Evolutionary conservation across 768 basidiomycete genomes (phyloP).

Genomic region (Xerocomus brunneocitrinus): DNA sequence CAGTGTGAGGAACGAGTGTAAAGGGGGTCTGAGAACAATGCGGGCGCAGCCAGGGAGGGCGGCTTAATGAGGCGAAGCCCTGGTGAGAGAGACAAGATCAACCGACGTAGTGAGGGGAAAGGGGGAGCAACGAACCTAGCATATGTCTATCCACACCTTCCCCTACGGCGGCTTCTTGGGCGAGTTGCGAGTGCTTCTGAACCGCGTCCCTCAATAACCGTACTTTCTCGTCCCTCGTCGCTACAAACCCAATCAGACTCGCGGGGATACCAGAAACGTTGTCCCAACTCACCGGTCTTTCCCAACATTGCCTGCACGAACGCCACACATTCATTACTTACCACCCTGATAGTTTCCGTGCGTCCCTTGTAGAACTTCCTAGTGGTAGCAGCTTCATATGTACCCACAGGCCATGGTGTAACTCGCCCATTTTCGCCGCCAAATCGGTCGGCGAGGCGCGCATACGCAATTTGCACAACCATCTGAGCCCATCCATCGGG

Average conservation of each 20-base stretch:
- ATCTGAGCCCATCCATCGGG: constrained; percentile 96
- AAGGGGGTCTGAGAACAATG: constrained; percentile 72
- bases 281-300: constrained; percentile 25
- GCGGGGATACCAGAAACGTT: background rate
- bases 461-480: constrained; percentile 86
- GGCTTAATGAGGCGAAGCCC: constrained; percentile 68
- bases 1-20: constrained; percentile 70
- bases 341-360: constrained; percentile 90
- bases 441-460: constrained; percentile 50
- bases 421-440: constrained; percentile 15
- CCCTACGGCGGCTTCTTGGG: constrained; percentile 59
- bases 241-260: constrained; percentile 1
- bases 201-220: constrained; percentile 55
- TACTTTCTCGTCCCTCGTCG: constrained; percentile 40
- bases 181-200: constrained; percentile 61
- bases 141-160: constrained; percentile 86
- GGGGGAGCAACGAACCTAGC: constrained; percentile 50
- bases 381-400: constrained; percentile 95
- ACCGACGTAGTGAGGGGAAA: background rate
- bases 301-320: constrained; percentile 79
- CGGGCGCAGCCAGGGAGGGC: constrained; percentile 60
- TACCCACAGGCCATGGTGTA: constrained; percentile 56
- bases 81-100: constrained; percentile 23
- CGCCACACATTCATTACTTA: constrained; percentile 68
- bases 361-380: constrained; percentile 83